phyloP scores from a whole-genome alignment of 257 asterid genomes.

The Hygrophila difformis region DNA sequence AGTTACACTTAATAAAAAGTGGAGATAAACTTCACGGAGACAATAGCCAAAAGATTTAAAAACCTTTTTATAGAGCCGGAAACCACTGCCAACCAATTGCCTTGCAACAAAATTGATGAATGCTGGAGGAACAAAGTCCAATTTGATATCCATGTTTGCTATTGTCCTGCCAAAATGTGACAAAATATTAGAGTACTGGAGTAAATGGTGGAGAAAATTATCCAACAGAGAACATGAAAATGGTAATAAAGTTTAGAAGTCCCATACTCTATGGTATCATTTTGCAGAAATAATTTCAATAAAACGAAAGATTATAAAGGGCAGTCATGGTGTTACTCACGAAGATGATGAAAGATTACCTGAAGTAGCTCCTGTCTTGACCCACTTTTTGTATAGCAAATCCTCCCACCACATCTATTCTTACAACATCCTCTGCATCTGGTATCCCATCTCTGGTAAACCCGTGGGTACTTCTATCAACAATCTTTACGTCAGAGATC shows the following conservation, averaged over 20 bases:
- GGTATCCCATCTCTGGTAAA: conserved; percentile 61
- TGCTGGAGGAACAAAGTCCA: conserved; percentile 69
- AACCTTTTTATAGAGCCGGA: conserved; percentile 91
- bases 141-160: conserved; percentile 70
- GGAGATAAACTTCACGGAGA: neutral
- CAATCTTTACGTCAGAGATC: conserved; percentile 60
- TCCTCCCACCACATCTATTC: conserved; percentile 84
- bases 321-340: neutral
- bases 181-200: neutral
- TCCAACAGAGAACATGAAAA: too few species aligned
- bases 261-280: too few species aligned
- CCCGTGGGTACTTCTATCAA: conserved; percentile 53
- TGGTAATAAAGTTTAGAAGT: too few species aligned
- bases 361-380: conserved; percentile 57
- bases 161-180: conserved; percentile 50
- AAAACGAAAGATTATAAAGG: too few species aligned
- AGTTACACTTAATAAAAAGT: too few species aligned
- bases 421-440: conserved; percentile 52
- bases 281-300: too few species aligned
- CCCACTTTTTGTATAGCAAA: conserved; percentile 71
- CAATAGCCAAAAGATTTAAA: conserved; percentile 5
- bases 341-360: conserved; percentile 29
- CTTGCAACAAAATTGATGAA: conserved; percentile 77
- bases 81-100: conserved; percentile 86
- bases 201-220: conserved; percentile 2